A percentile compares a stretch with the other conserved stretches of the same genome.
Evolutionary conservation across 2,329 filamentous ascomycete species (phyloP).

Genomic region (Trichophyton benhamiae): DNA sequence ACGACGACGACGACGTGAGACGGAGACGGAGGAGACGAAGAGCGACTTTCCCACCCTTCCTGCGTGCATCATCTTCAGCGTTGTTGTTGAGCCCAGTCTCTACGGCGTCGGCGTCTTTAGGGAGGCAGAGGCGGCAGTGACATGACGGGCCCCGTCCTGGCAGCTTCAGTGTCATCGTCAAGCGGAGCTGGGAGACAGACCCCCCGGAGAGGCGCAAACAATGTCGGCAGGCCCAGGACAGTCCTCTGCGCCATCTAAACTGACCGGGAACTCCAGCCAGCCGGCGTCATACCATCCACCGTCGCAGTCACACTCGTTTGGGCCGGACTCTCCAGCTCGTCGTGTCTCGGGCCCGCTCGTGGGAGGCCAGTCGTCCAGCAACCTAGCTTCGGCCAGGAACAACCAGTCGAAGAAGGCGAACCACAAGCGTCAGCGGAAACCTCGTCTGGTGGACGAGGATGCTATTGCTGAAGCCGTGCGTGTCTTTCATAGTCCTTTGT

Average conservation of each 20-base stretch:
- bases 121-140: background rate
- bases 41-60: no score
- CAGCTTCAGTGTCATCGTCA: background rate
- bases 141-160: background rate
- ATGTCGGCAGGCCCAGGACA: conserved; percentile 33
- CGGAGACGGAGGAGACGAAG: no score
- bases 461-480: conserved; percentile 67
- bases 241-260: conserved; percentile 27
- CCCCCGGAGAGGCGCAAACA: conserved; percentile 14
- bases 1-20: no score
- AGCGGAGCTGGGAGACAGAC: background rate
- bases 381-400: conserved; percentile 44
- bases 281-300: conserved; percentile 18
- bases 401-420: conserved; percentile 66
- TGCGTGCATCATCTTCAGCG: background rate
- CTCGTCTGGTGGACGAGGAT: conserved; percentile 68
- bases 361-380: conserved; percentile 28
- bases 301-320: conserved; percentile 21
- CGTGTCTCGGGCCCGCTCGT: conserved; percentile 33
- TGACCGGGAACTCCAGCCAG: conserved; percentile 26
- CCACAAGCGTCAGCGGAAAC: conserved; percentile 69
- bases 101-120: background rate
- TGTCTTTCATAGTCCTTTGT: conserved; percentile 15
- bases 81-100: background rate
- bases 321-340: conserved; percentile 25